Conservation (phyloP, 1,284 basidiomycete genomes). For the Tetrapyrgos nigripes region DNA sequence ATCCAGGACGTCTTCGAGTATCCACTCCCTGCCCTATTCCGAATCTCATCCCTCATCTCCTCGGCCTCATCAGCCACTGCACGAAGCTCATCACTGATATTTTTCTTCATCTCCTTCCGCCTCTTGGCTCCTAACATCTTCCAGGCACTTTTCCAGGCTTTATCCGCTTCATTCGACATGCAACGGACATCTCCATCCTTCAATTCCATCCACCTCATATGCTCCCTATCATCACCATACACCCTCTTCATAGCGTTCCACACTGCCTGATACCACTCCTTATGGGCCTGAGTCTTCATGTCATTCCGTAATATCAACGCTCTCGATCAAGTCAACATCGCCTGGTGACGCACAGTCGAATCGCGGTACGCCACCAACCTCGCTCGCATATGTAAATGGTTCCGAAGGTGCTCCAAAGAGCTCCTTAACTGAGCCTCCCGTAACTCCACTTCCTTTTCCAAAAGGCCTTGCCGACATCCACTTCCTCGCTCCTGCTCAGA, state of each 20-base stretch:
- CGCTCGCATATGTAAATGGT: constrained; percentile 5
- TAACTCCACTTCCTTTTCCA: background rate
- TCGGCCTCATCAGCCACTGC: background rate
- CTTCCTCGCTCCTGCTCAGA: background rate
- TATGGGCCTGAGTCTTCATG: background rate
- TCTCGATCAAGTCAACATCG: background rate
- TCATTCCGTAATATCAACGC: constrained; percentile 4
- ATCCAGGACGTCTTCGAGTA: background rate
- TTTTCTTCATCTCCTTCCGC: background rate
- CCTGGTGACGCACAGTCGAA: constrained; percentile 4
- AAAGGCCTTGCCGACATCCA: background rate
- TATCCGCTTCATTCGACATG: background rate
- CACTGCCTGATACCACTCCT: background rate
- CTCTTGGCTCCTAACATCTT: background rate
- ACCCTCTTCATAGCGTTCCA: background rate
- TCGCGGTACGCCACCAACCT: background rate
- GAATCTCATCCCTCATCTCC: background rate
- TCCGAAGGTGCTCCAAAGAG: background rate
- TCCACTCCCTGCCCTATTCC: background rate
- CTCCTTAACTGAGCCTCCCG: constrained; percentile 1
- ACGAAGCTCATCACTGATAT: background rate
- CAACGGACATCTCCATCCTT: background rate
- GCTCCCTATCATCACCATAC: background rate
- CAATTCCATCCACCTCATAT: background rate
- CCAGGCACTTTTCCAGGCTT: background rate